phyloP scores from a whole-genome alignment of 1,284 basidiomycete species.

The Anthracocystis walkeri region DNA sequence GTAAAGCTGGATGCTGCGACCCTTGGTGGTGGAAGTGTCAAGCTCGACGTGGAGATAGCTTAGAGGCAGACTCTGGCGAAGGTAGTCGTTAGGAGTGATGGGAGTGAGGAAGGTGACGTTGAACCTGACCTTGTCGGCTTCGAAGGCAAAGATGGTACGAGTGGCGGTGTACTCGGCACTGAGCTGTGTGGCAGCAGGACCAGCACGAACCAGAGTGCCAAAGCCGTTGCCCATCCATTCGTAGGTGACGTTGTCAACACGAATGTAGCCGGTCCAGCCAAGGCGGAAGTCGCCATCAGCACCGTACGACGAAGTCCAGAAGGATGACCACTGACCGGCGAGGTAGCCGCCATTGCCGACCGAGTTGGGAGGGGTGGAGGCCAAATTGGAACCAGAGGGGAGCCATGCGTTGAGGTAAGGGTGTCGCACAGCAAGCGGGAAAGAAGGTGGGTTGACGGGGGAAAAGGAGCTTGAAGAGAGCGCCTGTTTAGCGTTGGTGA shows the following conservation, averaged over 20 bases:
- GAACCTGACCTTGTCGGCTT: slow-evolving; percentile 62
- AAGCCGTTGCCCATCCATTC: slow-evolving; percentile 67
- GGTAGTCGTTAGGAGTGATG: slow-evolving; percentile 62
- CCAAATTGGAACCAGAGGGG: slow-evolving; percentile 52
- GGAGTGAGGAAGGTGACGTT: slow-evolving; percentile 67
- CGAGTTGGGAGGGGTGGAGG: slow-evolving; percentile 57
- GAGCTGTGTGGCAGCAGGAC: slow-evolving; percentile 59
- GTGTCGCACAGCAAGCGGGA: slow-evolving; percentile 60
- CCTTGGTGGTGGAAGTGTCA: slow-evolving; percentile 41
- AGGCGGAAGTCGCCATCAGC: slow-evolving; percentile 64
- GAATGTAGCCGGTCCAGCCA: slow-evolving; percentile 62
- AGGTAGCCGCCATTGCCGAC: slow-evolving; percentile 64
- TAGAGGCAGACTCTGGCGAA: slow-evolving; percentile 65
- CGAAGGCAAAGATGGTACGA: slow-evolving; percentile 63
- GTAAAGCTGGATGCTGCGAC: slow-evolving; percentile 56
- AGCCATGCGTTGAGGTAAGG: slow-evolving; percentile 65
- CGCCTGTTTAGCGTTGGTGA: slow-evolving; percentile 38
- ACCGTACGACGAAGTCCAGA: slow-evolving; percentile 66
- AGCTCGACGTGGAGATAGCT: slow-evolving; percentile 66
- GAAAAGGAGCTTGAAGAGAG: slow-evolving; percentile 53
- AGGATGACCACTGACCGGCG: slow-evolving; percentile 56
- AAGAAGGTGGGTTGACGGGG: slow-evolving; percentile 63
- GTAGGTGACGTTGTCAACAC: slow-evolving; percentile 60
- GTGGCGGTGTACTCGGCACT: slow-evolving; percentile 64
- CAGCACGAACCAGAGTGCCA: slow-evolving; percentile 57